These are phyloP conservation scores for Zostera marina DNA, from an alignment of 116 monocot species.

Conservation along the genomic window DNA sequence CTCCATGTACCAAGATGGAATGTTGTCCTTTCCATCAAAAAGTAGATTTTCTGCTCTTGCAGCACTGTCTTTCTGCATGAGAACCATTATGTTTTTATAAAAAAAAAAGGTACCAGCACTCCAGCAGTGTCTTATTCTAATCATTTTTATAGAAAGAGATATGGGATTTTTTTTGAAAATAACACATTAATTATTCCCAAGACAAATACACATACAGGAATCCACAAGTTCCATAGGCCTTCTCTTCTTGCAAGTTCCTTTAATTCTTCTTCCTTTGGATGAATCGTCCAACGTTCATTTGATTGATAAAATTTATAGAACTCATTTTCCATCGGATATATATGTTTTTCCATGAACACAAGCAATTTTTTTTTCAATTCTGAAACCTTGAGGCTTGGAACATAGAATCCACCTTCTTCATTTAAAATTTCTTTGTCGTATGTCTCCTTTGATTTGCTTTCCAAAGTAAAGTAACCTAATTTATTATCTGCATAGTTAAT, in stretches of 20 bases:
- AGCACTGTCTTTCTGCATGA: conserved; percentile 80
- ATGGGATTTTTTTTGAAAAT: background rate
- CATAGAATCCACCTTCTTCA: conserved; percentile 40
- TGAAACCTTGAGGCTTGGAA: conserved; percentile 63
- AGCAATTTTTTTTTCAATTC: conserved; percentile 50
- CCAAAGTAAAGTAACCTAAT: background rate
- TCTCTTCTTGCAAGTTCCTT: conserved; percentile 78
- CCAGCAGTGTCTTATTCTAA: too few relatives aligned
- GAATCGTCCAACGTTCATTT: conserved; percentile 71
- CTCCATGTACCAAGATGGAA: conserved; percentile 5
- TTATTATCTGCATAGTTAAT: background rate
- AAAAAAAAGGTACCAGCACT: too few relatives aligned
- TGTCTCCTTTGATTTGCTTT: background rate
- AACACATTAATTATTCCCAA: background rate
- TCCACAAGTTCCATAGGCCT: conserved; percentile 94
- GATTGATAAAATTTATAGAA: conserved; percentile 82
- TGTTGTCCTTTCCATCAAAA: conserved; percentile 22
- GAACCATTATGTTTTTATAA: background rate
- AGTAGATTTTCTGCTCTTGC: conserved; percentile 82
- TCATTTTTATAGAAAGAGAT: background rate
- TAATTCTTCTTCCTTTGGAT: conserved; percentile 82
- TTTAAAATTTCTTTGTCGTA: background rate
- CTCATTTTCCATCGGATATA: conserved; percentile 80
- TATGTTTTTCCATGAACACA: conserved; percentile 75
- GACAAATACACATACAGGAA: conserved; percentile 46